Conservation (phyloP, 140 eudicot genomes). For the Eryngium alpinum region DNA sequence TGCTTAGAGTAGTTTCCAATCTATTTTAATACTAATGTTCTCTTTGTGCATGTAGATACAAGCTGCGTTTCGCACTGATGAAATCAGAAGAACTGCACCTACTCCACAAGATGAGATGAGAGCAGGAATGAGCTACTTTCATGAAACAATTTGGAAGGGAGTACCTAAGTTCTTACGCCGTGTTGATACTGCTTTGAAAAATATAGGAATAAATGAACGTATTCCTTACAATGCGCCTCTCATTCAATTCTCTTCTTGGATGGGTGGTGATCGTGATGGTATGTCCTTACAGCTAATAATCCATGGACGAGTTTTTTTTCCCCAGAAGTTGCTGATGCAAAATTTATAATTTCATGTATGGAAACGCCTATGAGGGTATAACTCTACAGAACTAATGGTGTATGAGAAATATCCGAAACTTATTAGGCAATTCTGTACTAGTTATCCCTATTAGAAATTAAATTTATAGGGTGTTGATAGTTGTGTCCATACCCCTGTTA, state of each 20-base stretch:
- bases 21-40: not conserved
- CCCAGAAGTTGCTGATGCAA: too few species aligned
- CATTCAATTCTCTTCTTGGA: conserved; percentile 89
- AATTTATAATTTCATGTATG: too few species aligned
- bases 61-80: conserved; percentile 97
- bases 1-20: not conserved
- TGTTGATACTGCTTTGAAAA: conserved; percentile 84
- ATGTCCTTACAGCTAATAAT: conserved; percentile 13
- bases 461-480: too few species aligned
- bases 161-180: conserved; percentile 83
- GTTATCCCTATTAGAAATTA: too few species aligned
- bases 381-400: too few species aligned
- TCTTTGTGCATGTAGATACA: conserved; percentile 46
- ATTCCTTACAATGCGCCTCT: conserved; percentile 91
- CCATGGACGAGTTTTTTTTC: too few species aligned
- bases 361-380: too few species aligned
- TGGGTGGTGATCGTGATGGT: conserved; percentile 99
- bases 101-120: conserved; percentile 96
- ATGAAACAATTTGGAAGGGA: conserved; percentile 90
- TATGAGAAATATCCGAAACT: too few species aligned
- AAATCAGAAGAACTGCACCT: conserved; percentile 71
- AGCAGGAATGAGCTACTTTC: conserved; percentile 94
- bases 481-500: too few species aligned
- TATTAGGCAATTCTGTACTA: too few species aligned
- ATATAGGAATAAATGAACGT: conserved; percentile 77